These are phyloP conservation scores for Inonotus obliquus DNA, from an alignment of 1,284 basidiomycete species.

Conservation along the genomic window DNA sequence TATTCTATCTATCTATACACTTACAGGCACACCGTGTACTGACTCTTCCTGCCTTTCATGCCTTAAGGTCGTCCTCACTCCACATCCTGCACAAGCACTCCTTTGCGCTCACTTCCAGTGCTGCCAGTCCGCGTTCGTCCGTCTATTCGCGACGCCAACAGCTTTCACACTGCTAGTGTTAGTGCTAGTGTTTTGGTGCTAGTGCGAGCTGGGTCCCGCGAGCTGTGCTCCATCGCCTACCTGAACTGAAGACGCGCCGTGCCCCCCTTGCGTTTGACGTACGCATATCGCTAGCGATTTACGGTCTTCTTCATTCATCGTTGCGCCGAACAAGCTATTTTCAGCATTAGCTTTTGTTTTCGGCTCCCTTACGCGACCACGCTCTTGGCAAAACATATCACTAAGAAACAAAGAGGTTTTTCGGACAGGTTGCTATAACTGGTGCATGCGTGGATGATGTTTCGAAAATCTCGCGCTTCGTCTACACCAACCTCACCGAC, in stretches of 20 bases:
- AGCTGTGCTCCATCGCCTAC: conserved; percentile 3
- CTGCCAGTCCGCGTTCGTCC: no score
- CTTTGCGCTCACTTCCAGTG: not conserved
- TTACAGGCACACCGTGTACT: not conserved
- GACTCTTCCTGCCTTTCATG: not conserved
- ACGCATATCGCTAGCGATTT: not conserved
- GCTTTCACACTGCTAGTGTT: no score
- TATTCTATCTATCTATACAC: not conserved
- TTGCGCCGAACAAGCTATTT: not conserved
- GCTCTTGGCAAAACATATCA: not conserved
- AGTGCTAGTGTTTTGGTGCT: not conserved
- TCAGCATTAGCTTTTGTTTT: not conserved
- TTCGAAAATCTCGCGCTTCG: conserved; percentile 7
- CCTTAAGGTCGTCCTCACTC: not conserved
- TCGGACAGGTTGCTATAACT: not conserved
- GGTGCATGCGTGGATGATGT: conserved; percentile 1
- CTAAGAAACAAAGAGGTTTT: not conserved
- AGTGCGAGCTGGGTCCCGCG: not conserved
- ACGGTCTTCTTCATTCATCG: not conserved
- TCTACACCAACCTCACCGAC: conserved; percentile 8
- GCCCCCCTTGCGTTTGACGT: not conserved
- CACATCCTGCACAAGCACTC: not conserved
- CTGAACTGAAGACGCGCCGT: not conserved
- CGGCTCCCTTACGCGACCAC: not conserved
- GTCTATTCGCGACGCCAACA: no score